Conservation (phyloP, 169 alveolate genomes). For the Babesia bovis region DNA sequence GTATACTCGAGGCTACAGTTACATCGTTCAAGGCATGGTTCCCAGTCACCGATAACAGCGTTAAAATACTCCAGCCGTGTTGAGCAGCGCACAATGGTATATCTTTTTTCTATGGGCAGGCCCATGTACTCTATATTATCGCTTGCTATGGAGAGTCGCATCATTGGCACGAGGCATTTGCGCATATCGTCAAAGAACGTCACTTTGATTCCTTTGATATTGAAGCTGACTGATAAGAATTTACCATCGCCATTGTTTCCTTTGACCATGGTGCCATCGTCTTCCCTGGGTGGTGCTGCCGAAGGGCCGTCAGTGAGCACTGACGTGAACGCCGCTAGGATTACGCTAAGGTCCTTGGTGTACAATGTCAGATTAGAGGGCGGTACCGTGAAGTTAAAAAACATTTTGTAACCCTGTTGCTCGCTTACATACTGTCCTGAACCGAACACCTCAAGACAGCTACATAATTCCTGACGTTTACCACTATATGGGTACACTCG, state of each 20-base stretch:
- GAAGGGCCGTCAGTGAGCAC: constrained; percentile 60
- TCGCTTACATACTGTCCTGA: constrained; percentile 55
- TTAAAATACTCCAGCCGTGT: constrained; percentile 75
- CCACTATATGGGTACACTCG: constrained; percentile 62
- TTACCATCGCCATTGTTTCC: constrained; percentile 43
- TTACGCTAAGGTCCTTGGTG: constrained; percentile 58
- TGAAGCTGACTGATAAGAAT: constrained; percentile 63
- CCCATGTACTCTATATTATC: constrained; percentile 47
- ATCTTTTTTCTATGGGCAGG: constrained; percentile 62
- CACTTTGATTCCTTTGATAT: constrained; percentile 74
- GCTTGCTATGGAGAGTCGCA: constrained; percentile 70
- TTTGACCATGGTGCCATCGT: constrained; percentile 5
- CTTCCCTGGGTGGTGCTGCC: constrained; percentile 29
- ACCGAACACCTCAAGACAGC: constrained; percentile 48
- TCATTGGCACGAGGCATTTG: constrained; percentile 78
- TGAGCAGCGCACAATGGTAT: constrained; percentile 53
- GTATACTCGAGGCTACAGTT: constrained; percentile 58
- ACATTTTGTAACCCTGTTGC: constrained; percentile 53
- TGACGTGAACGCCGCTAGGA: constrained; percentile 39
- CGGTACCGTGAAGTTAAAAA: constrained; percentile 50
- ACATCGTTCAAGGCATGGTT: constrained; percentile 77
- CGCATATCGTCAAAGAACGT: constrained; percentile 79
- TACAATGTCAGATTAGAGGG: constrained; percentile 50
- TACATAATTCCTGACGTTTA: constrained; percentile 46
- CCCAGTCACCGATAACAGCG: constrained; percentile 82